Evolutionary conservation across 208 protist genomes (phyloP).

Genomic region (Leishmania guyanensis): DNA sequence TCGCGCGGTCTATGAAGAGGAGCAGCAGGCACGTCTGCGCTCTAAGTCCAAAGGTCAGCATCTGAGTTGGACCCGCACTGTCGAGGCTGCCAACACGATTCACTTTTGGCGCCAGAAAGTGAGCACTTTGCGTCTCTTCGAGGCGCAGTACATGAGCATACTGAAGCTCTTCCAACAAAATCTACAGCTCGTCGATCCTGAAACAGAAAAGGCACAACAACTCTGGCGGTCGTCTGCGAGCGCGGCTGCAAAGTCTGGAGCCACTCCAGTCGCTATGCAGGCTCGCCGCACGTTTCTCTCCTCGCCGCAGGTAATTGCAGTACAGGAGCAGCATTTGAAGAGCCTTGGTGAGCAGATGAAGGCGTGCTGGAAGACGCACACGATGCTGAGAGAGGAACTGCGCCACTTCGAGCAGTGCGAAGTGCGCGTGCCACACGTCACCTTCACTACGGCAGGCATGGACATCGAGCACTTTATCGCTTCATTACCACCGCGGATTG

Average conservation of each 20-base stretch:
- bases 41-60: conserved; percentile 24
- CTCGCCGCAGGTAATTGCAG: conserved; percentile 10
- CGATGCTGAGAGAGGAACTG: conserved; percentile 23
- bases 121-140: conserved; percentile 18
- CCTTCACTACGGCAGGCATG: conserved; percentile 25
- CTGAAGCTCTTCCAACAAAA: conserved; percentile 7
- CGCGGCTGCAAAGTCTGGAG: neutral
- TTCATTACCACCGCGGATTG: conserved; percentile 28
- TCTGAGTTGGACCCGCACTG: conserved; percentile 33
- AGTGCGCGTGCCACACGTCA: conserved; percentile 17
- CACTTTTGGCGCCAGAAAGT: conserved; percentile 36
- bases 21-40: conserved; percentile 19
- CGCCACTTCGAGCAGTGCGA: conserved; percentile 24
- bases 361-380: conserved; percentile 28
- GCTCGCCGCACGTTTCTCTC: conserved; percentile 9
- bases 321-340: conserved; percentile 22
- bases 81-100: conserved; percentile 34
- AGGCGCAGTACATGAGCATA: conserved; percentile 17
- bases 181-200: conserved; percentile 11
- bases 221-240: neutral
- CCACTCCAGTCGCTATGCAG: neutral
- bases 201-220: neutral
- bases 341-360: conserved; percentile 14
- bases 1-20: conserved; percentile 15
- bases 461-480: conserved; percentile 37